Evolutionary conservation across 1,139 yeast genomes (phyloP).

Genomic region (Candida sp.): DNA sequence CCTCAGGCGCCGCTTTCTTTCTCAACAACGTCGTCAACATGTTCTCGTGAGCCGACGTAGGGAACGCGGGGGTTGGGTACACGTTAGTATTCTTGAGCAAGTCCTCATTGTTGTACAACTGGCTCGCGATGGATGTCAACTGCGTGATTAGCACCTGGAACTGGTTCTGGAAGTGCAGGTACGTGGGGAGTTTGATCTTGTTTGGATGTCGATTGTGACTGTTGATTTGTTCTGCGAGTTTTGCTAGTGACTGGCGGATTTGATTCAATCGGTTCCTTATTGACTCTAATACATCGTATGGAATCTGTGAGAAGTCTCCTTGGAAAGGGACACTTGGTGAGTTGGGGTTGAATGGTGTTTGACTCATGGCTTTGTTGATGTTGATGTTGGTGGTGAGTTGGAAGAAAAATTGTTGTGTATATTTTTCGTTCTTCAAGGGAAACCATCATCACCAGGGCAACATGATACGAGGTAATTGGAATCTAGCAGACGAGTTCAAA

Average conservation of each 20-base stretch:
- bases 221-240: conserved; percentile 46
- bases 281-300: conserved; percentile 46
- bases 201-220: conserved; percentile 44
- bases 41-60: conserved; percentile 83
- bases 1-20: conserved; percentile 89
- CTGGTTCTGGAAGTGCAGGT: conserved; percentile 68
- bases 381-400: background rate
- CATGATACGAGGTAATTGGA: conserved; percentile 48
- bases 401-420: conserved; percentile 1
- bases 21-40: conserved; percentile 81
- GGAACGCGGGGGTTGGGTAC: conserved; percentile 84
- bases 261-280: conserved; percentile 48
- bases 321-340: conserved; percentile 9
- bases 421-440: background rate
- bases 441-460: background rate
- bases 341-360: conserved; percentile 13
- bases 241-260: conserved; percentile 47
- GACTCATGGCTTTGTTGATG: conserved; percentile 11
- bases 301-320: conserved; percentile 30
- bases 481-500: conserved; percentile 44
- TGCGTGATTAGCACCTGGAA: conserved; percentile 85
- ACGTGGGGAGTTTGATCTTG: conserved; percentile 42
- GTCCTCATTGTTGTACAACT: conserved; percentile 65
- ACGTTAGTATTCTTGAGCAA: conserved; percentile 69
- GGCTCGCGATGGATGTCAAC: conserved; percentile 70